Evolutionary conservation across 169 alveolate genomes (phyloP).

Genomic region (Eimeria sp.): DNA sequence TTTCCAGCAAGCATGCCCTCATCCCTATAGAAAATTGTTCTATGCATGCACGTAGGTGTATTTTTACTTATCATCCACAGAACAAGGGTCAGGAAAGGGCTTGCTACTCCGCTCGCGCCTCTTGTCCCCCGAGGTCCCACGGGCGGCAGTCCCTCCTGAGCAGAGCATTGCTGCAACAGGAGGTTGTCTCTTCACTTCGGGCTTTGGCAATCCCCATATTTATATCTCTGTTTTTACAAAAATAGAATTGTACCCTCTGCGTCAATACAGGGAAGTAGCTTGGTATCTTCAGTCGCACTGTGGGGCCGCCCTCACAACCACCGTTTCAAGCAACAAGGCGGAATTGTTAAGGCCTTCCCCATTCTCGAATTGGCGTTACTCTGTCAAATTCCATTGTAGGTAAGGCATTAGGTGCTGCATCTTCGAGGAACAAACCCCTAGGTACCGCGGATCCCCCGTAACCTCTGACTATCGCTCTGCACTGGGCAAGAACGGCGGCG

Average conservation of each 20-base stretch:
- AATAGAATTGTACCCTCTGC: not conserved
- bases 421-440: not conserved
- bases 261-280: not conserved
- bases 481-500: not conserved
- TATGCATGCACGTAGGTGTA: not conserved
- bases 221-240: not conserved
- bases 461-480: not conserved
- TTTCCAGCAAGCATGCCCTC: not conserved
- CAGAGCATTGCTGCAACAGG: slow-evolving; percentile 16
- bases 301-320: slow-evolving; percentile 71
- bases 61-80: not conserved
- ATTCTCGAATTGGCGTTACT: not conserved
- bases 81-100: not conserved
- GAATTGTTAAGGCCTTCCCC: not conserved
- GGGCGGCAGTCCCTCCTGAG: slow-evolving; percentile 24
- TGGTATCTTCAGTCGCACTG: not conserved
- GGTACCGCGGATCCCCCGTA: not conserved
- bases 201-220: not conserved
- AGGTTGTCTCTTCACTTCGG: not conserved
- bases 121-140: slow-evolving; percentile 25
- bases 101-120: not conserved
- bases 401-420: not conserved
- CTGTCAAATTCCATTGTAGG: not conserved
- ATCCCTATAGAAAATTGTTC: not conserved
- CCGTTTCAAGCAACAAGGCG: not conserved